Base-by-base conservation (phyloP, 257 asterid genomes). In the Linderniella brevidens region DNA sequence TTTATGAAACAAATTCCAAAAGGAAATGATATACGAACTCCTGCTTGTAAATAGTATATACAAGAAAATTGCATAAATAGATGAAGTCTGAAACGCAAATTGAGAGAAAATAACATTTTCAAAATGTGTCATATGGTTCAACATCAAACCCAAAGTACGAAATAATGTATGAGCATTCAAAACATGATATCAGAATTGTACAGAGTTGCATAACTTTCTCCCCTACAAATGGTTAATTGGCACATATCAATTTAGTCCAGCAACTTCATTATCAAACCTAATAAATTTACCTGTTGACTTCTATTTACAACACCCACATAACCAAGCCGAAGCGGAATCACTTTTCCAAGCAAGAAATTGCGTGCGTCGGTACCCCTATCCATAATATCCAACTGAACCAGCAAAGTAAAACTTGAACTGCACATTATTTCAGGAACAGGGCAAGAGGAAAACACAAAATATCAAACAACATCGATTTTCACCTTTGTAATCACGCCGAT, bases 401-500 rank as follows among this genome's bases (percentile, higher is more conserved):
- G 52, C 64, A 69, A 64, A 55, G 42, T 10, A 40, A 67, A 42
- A 25, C 32, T 25, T 25, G 1, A 53, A 29, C 37, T 38, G 19
- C 37, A 54, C 36, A 7, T 14, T 20, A 19, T 13, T 13, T 19
- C 45, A 41, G 29, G 49, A 17, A 47, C 37, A 18, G 20, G 41
- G 6, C 19, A 43, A 44, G 46, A 14, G 53, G 40, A 25, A 49
- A 4, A 53, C 44, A 56, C 8, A n/a, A 54, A 36, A 41, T 40
- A 53, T 37, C 38, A 3, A 17, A 19, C 43, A 37, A 18, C 42
- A 40, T 15, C n/a, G 32, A 25, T 25, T 25, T 37, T 56, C 61
- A 80, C 98, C 96, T 90, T 90, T 1, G 96, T 81, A 66, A 90
- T 81, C 32, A 90, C 92, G 53, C 98, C 98, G 53, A 90, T 90